Conservation (phyloP, 176 grass and related monocot genomes). For the maize (Zea mays) region Zm-B73-REFERENCE-NAM-5.0 NC_050097.1:75432501-75433000, state of each 20-base stretch:
- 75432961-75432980: not conserved
- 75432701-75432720: not conserved
- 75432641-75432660: not conserved
- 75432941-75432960: not conserved
- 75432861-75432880: not conserved
- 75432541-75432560: conserved; percentile 49
- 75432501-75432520: conserved; percentile 97
- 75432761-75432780: not conserved
- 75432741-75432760: not conserved
- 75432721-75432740: not conserved
- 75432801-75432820: no score
- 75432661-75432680: not conserved
- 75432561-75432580: conserved; percentile 8
- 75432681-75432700: no score
- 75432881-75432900: not conserved
- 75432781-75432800: not conserved
- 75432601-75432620: not conserved
- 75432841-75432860: not conserved
- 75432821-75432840: not conserved
- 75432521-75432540: conserved; percentile 77
- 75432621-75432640: not conserved
- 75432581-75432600: not conserved
- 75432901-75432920: not conserved
- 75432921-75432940: not conserved
- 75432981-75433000: not conserved